Evolutionary conservation across 352 stramenopile genomes (phyloP), one percentile per base, ranked within the genome.

Genomic region (Phytophthora pisi): DNA sequence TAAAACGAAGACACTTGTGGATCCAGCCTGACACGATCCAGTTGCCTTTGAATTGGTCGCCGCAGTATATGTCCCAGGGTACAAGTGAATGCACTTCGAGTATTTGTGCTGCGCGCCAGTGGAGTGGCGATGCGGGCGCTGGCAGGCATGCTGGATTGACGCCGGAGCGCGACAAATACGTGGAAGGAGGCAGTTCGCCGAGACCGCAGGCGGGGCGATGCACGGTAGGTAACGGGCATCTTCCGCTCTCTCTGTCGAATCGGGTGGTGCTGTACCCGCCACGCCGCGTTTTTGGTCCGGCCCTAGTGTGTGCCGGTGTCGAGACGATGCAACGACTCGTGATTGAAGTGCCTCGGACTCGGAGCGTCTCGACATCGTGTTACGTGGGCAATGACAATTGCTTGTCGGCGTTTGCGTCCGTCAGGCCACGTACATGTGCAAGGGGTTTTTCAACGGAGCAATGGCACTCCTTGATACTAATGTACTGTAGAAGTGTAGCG

Each of bases 241-340:
- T 70, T 70, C 63, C 56, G 63, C 63, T 70, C 57, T 61, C 63
- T 70, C 49, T 70, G 56, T 55, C 49, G 6, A 47, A 70, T 66
- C 57, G 63, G 57, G 63, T 70, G 63, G 63, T 66, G 63, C 40
- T 66, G 63, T 70, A 34, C 50, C 20, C 40, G 30, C 54, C 66
- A 54, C 36, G 56, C 49, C 59, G 59, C 54, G 54, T 55, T 55
- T 74, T 67, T 74, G 67, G 67, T 70, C 67, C 61, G 51, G 67
- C 61, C 61, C 60, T 53, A 30, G 55, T 46, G 26, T 63, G 18
- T 20, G 34, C 24, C 46, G 51, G 28, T 70, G 50, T 64, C 56
- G 61, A 51, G 60, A 67, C 61, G 56, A 74, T 64, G 34, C 15
- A 50, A 66, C 67, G 51, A 74, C 23, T 63, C 10, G 23, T 10